Evolutionary conservation across 129 eudicot species (phyloP).

Genomic region (Lactuca saligna): DNA sequence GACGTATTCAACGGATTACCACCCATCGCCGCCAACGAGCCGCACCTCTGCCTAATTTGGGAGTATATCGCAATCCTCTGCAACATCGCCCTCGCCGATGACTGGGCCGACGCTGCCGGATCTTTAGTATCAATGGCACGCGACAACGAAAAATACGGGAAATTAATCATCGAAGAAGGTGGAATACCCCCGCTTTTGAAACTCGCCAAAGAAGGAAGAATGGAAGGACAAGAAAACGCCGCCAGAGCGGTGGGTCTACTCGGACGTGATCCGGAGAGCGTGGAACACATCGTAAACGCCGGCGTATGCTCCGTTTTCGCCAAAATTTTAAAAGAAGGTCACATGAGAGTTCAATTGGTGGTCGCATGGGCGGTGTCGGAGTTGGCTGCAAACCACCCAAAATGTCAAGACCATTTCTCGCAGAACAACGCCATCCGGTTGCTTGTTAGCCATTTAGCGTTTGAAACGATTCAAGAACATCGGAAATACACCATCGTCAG

Average conservation of each 20-base stretch:
- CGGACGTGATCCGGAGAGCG: conserved; percentile 62
- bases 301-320: conserved; percentile 53
- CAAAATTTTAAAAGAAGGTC: conserved; percentile 47
- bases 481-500: conserved; percentile 45
- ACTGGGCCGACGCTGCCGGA: conserved; percentile 50
- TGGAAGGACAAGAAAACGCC: conserved; percentile 61
- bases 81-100: conserved; percentile 34
- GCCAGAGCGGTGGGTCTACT: conserved; percentile 55
- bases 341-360: conserved; percentile 52
- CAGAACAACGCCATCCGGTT: conserved; percentile 49
- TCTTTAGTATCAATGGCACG: conserved; percentile 56
- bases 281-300: conserved; percentile 47
- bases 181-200: conserved; percentile 51
- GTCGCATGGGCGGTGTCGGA: conserved; percentile 69
- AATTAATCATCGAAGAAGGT: conserved; percentile 63
- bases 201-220: conserved; percentile 52
- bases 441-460: conserved; percentile 57
- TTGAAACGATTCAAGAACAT: conserved; percentile 63
- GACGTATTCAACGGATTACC: conserved; percentile 53
- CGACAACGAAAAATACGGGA: conserved; percentile 54
- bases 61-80: conserved; percentile 50
- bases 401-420: conserved; percentile 58
- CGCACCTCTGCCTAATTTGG: conserved; percentile 54
- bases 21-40: conserved; percentile 64
- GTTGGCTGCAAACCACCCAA: conserved; percentile 50